Conservation (phyloP, 495 filamentous ascomycete species). For the Delitschia confertaspora region DNA sequence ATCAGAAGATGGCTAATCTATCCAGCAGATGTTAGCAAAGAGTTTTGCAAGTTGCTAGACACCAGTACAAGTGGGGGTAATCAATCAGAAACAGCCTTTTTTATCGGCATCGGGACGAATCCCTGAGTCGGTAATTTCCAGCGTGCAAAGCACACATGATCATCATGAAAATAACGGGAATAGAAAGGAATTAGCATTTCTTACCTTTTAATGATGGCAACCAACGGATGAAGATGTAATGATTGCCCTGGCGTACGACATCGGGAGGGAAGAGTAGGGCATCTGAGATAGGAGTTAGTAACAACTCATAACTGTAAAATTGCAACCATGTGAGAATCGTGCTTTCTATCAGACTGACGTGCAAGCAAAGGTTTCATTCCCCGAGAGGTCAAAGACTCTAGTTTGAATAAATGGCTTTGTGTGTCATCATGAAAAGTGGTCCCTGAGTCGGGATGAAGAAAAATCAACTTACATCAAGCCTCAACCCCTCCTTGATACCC, state of each 20-base stretch:
- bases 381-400: slow-evolving; percentile 99
- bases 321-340: not conserved
- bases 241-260: no score
- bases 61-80: no score
- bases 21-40: not conserved
- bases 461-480: not conserved
- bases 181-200: slow-evolving; percentile 7
- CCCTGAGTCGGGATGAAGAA: slow-evolving; percentile 11
- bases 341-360: slow-evolving; percentile 91
- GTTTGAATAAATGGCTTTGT: slow-evolving; percentile 77
- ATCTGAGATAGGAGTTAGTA: not conserved
- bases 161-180: no score
- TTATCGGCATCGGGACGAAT: slow-evolving; percentile 67
- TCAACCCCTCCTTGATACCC: not conserved
- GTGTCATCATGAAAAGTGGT: slow-evolving; percentile 61
- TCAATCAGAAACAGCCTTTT: slow-evolving; percentile 84
- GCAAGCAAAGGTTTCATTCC: slow-evolving; percentile 91
- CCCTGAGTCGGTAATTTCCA: slow-evolving; percentile 99
- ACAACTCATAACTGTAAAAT: not conserved
- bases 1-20: slow-evolving; percentile 18
- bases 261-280: no score
- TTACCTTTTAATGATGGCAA: not conserved
- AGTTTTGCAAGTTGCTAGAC: no score
- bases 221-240: no score
- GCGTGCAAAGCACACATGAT: slow-evolving; percentile 79